These are phyloP conservation scores for Venturia aucupariae DNA, from an alignment of 2,329 filamentous ascomycete species.

Conservation along the genomic window DNA sequence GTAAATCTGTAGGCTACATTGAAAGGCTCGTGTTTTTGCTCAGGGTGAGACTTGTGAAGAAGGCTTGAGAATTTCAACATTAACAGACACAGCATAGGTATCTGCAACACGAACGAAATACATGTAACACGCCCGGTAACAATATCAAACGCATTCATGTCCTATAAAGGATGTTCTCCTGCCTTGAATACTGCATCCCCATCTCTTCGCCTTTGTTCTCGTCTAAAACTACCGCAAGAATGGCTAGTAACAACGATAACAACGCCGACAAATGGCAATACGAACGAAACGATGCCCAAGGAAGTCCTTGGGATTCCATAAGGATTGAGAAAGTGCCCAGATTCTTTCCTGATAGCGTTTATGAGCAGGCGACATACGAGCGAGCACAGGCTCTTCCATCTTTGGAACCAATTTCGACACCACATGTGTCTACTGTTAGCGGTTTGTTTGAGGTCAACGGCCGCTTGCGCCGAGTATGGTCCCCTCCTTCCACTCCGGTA, in stretches of 20 bases:
- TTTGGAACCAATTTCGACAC: neutral
- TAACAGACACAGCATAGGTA: too few relatives aligned
- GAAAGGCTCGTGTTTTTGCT: too few relatives aligned
- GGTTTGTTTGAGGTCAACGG: neutral
- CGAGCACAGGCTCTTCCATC: neutral
- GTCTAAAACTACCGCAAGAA: neutral
- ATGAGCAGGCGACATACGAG: neutral
- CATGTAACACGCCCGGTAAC: neutral
- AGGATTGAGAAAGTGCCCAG: neutral
- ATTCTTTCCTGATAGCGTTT: neutral
- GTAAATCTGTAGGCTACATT: too few relatives aligned
- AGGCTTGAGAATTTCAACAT: too few relatives aligned
- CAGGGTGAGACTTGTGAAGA: too few relatives aligned
- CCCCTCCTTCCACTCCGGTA: neutral
- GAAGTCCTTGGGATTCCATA: neutral
- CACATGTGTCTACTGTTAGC: neutral
- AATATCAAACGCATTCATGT: neutral
- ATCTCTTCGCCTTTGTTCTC: neutral
- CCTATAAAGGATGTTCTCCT: neutral
- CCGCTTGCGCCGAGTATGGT: neutral
- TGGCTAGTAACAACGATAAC: neutral
- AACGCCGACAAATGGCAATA: neutral
- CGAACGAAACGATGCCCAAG: neutral
- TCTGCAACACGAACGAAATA: too few relatives aligned
- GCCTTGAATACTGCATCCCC: neutral